Evolutionary conservation across 1,284 basidiomycete genomes (phyloP).

Genomic region (Schizophyllum amplum): DNA sequence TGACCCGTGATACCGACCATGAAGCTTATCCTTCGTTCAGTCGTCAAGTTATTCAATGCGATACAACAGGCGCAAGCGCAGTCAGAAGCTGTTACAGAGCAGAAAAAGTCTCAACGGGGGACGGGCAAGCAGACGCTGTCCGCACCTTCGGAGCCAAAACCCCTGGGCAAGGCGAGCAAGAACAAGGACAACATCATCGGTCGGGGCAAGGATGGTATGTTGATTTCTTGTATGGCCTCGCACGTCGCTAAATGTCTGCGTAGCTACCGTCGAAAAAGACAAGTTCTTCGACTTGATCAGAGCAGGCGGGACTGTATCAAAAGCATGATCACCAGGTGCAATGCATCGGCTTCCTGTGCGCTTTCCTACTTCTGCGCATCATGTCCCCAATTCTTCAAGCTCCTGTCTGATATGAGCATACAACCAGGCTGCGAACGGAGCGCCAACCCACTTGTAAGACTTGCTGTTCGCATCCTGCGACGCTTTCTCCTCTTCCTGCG

Average conservation of each 20-base stretch:
- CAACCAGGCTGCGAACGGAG: no score
- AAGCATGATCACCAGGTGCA: constrained; percentile 24
- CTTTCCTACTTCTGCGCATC: no score
- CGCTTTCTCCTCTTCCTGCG: no score
- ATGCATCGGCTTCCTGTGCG: no score
- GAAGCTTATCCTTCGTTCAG: constrained; percentile 27
- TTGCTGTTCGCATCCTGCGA: no score
- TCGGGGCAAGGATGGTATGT: constrained; percentile 49
- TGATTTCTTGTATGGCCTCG: constrained; percentile 4
- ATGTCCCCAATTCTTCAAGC: no score
- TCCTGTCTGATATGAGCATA: no score
- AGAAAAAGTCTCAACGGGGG: constrained; percentile 53
- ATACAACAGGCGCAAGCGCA: constrained; percentile 71
- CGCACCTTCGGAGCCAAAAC: constrained; percentile 43
- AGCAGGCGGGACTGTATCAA: constrained; percentile 66
- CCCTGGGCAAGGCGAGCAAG: constrained; percentile 40
- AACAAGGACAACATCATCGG: constrained; percentile 46
- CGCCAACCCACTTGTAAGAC: no score
- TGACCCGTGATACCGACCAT: neutral
- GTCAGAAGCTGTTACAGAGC: constrained; percentile 40
- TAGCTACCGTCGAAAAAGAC: constrained; percentile 54
- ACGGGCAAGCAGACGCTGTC: constrained; percentile 65
- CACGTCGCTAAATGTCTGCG: constrained; percentile 1
- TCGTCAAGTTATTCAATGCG: constrained; percentile 75
- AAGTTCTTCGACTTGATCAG: constrained; percentile 75